Evolutionary conservation across 164 flowering plant species (phyloP), one percentile per base, ranked within the genome.

Genomic region (Magnolia sinica): DNA sequence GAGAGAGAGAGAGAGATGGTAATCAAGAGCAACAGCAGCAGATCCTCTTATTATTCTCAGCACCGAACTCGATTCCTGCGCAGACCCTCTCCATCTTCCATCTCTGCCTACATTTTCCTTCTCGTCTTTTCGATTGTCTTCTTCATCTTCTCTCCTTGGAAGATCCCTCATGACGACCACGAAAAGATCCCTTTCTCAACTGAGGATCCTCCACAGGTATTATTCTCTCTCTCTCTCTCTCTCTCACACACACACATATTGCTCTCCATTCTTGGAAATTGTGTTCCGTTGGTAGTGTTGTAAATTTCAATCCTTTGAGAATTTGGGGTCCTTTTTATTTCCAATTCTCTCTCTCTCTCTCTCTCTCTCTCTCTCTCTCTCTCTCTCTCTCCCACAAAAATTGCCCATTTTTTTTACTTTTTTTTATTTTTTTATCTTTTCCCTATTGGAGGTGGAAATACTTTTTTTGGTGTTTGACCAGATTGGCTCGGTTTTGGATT

Each of bases 1-100:
- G 78, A 76, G 50, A 69, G 55, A 20, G 61, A 16, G 61, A 55
- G 55, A 20, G 78, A 76, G 50, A 69, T 76, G 78, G 51, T 16
- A 68, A 55, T 55, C 2, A 55, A 55, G 18, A 55, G 61, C 61
- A 76, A 59, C 59, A 58, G 51, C 66, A 76, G 73, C 45, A 50
- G 51, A 49, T 76, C 73, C 16, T 75, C 77, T 55, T 64, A 45
- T 50, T 23, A 66, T 66, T 66, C 29, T 27, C 69, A 23, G 31
- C 4, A 20, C 51, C 59, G 78, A 59, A 19, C n/a, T 61, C 24
- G 67, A 2, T n/a, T 50, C 27, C 64, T 51, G 7, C 45, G 24
- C 9, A 69, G 58, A 13, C 24, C 71, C 9, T 37, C 73, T 58
- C 50, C 5, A 16, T 58, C 73, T 59, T 69, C 78, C 20, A 45